Evolutionary conservation across 2,329 filamentous ascomycete species (phyloP).

Genomic region (Colletotrichum zoysiae): DNA sequence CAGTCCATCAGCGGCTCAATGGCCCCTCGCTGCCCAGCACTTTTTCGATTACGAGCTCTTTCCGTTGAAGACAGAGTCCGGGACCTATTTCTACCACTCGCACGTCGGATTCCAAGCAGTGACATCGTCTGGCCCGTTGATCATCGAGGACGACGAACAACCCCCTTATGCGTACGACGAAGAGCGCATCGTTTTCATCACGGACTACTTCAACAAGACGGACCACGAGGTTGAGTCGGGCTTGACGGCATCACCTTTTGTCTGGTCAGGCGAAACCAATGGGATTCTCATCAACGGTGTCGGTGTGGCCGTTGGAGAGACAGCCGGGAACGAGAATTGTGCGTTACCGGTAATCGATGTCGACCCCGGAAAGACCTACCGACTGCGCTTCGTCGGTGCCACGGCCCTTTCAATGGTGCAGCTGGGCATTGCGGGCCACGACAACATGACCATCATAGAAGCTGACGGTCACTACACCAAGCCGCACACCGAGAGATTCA

Average conservation of each 20-base stretch:
- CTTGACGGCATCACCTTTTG: slow-evolving; percentile 62
- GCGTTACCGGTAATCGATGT: slow-evolving; percentile 67
- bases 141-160: slow-evolving; percentile 64
- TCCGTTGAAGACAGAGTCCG: slow-evolving; percentile 64
- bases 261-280: slow-evolving; percentile 70
- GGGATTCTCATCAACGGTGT: slow-evolving; percentile 70
- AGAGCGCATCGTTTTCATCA: slow-evolving; percentile 67
- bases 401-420: slow-evolving; percentile 67
- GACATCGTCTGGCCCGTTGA: slow-evolving; percentile 68
- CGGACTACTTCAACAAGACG: slow-evolving; percentile 68
- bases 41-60: slow-evolving; percentile 78
- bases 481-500: slow-evolving; percentile 58
- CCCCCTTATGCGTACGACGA: slow-evolving; percentile 72
- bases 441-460: slow-evolving; percentile 68
- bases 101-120: slow-evolving; percentile 74
- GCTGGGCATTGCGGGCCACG: slow-evolving; percentile 69
- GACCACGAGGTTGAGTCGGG: slow-evolving; percentile 65
- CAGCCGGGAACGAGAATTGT: slow-evolving; percentile 49
- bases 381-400: slow-evolving; percentile 70
- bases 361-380: slow-evolving; percentile 70
- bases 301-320: slow-evolving; percentile 46
- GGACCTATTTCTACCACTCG: slow-evolving; percentile 77
- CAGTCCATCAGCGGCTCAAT: slow-evolving; percentile 70
- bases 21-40: slow-evolving; percentile 71
- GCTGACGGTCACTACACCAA: slow-evolving; percentile 70